Evolutionary conservation across 108 stramenopile species (phyloP).

Genomic region (Nitzschia inconspicua): DNA sequence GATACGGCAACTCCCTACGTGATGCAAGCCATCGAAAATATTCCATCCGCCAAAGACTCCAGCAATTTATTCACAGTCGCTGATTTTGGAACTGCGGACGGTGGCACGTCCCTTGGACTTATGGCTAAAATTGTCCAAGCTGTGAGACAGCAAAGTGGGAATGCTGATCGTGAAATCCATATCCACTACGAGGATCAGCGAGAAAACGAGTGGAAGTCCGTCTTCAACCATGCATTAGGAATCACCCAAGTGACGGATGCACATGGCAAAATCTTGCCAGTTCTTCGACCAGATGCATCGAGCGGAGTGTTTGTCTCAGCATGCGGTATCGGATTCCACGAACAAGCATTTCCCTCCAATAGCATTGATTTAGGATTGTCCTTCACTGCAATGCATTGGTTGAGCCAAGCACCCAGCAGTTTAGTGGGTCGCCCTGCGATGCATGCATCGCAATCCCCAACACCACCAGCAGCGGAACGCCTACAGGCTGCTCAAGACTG

Average conservation of each 20-base stretch:
- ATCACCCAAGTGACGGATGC: constrained; percentile 31
- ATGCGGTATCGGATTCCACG: constrained; percentile 40
- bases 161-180: constrained; percentile 27
- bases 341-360: constrained; percentile 40
- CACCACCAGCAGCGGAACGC: constrained; percentile 18
- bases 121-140: constrained; percentile 23
- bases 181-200: constrained; percentile 59
- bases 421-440: constrained; percentile 18
- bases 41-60: constrained; percentile 11
- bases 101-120: constrained; percentile 35
- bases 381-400: constrained; percentile 60
- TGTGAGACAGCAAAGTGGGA: constrained; percentile 13
- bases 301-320: constrained; percentile 32
- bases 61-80: constrained; percentile 29
- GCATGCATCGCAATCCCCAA: constrained; percentile 31
- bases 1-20: constrained; percentile 35
- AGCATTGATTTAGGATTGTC: constrained; percentile 38
- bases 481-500: constrained; percentile 42
- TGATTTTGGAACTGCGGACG: constrained; percentile 58
- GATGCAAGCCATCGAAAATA: constrained; percentile 17
- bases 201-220: constrained; percentile 48
- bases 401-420: constrained; percentile 23
- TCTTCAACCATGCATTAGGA: constrained; percentile 46
- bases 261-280: constrained; percentile 16
- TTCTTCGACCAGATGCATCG: constrained; percentile 17